Evolutionary conservation across 2,329 filamentous ascomycete genomes (phyloP).

Genomic region (Lecanicillium sp.): DNA sequence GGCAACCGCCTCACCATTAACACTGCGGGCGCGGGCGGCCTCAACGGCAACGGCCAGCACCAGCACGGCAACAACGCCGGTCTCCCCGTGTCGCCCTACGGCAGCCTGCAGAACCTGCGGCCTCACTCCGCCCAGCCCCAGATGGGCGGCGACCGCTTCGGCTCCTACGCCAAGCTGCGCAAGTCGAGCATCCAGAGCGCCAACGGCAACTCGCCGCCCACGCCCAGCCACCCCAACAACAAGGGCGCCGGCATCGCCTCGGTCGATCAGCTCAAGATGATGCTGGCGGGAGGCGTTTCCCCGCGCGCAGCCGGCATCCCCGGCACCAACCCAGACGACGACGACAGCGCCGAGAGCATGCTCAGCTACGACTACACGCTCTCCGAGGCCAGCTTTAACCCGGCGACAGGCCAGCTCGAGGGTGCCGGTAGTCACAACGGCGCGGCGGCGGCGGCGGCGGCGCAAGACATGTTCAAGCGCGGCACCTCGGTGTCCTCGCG

Average conservation of each 20-base stretch:
- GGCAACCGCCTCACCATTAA: slow-evolving; percentile 55
- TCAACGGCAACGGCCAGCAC: slow-evolving; percentile 37
- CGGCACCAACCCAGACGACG: slow-evolving; percentile 37
- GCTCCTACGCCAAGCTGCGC: slow-evolving; percentile 38
- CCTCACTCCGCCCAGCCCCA: slow-evolving; percentile 40
- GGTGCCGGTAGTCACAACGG: slow-evolving; percentile 16
- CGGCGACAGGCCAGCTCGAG: slow-evolving; percentile 25
- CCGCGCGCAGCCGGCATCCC: slow-evolving; percentile 35
- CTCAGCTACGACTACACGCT: slow-evolving; percentile 62
- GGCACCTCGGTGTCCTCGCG: slow-evolving; percentile 31
- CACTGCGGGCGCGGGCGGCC: slow-evolving; percentile 29
- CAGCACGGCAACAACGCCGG: slow-evolving; percentile 27
- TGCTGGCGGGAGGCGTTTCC: slow-evolving; percentile 46
- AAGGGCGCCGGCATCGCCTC: slow-evolving; percentile 48
- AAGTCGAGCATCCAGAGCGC: slow-evolving; percentile 51
- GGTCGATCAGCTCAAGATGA: slow-evolving; percentile 58
- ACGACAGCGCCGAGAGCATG: slow-evolving; percentile 61
- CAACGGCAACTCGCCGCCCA: slow-evolving; percentile 20
- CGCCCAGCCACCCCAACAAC: slow-evolving; percentile 35
- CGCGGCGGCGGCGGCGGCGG: slow-evolving; percentile 10
- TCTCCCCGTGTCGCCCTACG: slow-evolving; percentile 39
- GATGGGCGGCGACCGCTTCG: slow-evolving; percentile 25
- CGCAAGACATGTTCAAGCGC: slow-evolving; percentile 25
- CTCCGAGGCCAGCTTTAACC: slow-evolving; percentile 61
- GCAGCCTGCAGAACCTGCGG: slow-evolving; percentile 45